Percentiles rank a stretch among this genome's conserved stretches.
Evolutionary conservation across 2,329 filamentous ascomycete species (phyloP).

Genomic region (Sarocladium strictum): DNA sequence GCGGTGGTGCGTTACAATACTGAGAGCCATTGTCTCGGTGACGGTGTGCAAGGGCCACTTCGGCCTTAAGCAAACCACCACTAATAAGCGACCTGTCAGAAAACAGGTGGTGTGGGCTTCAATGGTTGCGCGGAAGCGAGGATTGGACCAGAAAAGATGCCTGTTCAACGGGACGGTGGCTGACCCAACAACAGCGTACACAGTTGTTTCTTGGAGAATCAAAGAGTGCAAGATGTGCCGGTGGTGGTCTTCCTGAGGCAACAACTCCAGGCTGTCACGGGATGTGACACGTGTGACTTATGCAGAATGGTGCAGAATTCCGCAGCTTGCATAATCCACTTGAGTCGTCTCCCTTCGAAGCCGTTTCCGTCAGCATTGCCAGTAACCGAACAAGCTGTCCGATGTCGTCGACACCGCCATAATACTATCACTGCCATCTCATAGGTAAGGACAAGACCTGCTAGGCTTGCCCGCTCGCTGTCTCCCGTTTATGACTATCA

Average conservation of each 20-base stretch:
- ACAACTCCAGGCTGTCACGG: not conserved
- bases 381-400: too few species aligned
- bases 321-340: not conserved
- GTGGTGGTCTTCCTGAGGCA: not conserved
- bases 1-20: not conserved
- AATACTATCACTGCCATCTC: too few species aligned
- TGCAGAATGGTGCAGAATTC: not conserved
- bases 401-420: too few species aligned
- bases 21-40: not conserved
- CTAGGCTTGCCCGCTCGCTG: not conserved
- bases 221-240: not conserved
- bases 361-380: too few species aligned
- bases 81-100: not conserved
- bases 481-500: not conserved
- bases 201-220: not conserved
- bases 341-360: too few species aligned
- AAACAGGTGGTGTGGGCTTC: not conserved
- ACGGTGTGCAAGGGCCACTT: not conserved
- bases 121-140: conserved; percentile 1
- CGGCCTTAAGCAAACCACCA: not conserved
- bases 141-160: not conserved
- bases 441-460: too few species aligned
- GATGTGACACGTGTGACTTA: conserved; percentile 4
- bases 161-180: not conserved
- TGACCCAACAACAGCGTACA: not conserved